phyloP scores from a whole-genome alignment of 2,329 filamentous ascomycete genomes.

The Ophiostoma montium region DNA sequence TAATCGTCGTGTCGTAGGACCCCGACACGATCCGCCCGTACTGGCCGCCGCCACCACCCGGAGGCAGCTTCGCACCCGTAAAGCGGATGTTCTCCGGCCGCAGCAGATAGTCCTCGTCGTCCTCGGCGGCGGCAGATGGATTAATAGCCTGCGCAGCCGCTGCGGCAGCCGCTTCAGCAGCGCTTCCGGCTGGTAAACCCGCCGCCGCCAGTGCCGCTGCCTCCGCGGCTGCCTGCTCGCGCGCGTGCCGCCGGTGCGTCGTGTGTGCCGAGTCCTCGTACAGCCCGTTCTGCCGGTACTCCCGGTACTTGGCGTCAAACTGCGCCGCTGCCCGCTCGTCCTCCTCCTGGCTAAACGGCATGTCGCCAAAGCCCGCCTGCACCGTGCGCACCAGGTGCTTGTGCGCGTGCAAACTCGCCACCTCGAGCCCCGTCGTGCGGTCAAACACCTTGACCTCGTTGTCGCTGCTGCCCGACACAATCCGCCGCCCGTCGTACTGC shows the following conservation, averaged over 20 bases:
- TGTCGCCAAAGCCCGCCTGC: constrained; percentile 85
- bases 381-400: constrained; percentile 79
- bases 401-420: constrained; percentile 75
- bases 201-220: not conserved
- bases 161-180: not conserved
- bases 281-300: constrained; percentile 35
- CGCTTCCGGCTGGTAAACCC: too few relatives aligned
- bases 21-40: constrained; percentile 95
- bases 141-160: not conserved
- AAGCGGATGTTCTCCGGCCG: constrained; percentile 64
- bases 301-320: constrained; percentile 46
- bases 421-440: constrained; percentile 68
- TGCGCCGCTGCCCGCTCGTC: constrained; percentile 58
- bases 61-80: constrained; percentile 74
- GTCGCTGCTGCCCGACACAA: constrained; percentile 92
- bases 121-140: not conserved
- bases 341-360: constrained; percentile 64
- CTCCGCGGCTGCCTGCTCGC: not conserved
- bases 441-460: constrained; percentile 95
- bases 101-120: constrained; percentile 48
- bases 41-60: constrained; percentile 74
- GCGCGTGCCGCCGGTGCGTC: not conserved
- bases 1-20: constrained; percentile 89
- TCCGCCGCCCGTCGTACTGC: constrained; percentile 84
- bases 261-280: not conserved